Percentiles rank a stretch among this genome's conserved stretches.
Conservation (phyloP, 2,329 filamentous ascomycete species). For the Rhynchosporium agropyri region DNA sequence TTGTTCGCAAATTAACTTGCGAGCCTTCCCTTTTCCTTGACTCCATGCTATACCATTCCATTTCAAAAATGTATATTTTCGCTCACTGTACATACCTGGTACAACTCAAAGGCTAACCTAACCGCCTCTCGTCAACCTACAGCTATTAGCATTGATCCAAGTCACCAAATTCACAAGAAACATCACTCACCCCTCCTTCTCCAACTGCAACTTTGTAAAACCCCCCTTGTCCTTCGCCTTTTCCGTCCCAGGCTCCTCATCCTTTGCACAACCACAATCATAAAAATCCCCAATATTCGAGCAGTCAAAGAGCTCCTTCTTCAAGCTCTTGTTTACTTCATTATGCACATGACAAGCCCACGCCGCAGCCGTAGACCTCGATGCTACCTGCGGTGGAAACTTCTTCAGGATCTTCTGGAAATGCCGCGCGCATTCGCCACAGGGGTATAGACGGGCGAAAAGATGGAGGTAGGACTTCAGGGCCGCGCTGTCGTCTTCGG, state of each 20-base stretch:
- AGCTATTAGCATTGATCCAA: conserved; percentile 26
- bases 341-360: conserved; percentile 73
- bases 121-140: conserved; percentile 33
- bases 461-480: conserved; percentile 67
- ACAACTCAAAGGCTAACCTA: conserved; percentile 12
- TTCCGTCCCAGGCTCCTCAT: conserved; percentile 61
- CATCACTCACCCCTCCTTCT: conserved; percentile 39
- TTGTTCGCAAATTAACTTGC: not conserved
- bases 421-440: conserved; percentile 69
- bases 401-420: conserved; percentile 64
- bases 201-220: conserved; percentile 41
- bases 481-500: conserved; percentile 61
- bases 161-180: not conserved
- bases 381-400: conserved; percentile 67
- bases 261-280: conserved; percentile 72
- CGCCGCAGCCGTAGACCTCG: conserved; percentile 63
- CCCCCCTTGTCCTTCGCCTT: conserved; percentile 38
- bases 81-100: conserved; percentile 17
- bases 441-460: conserved; percentile 70
- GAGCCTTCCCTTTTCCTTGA: conserved; percentile 4
- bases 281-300: conserved; percentile 70
- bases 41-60: conserved; percentile 21
- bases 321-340: conserved; percentile 64
- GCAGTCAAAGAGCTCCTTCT: conserved; percentile 66
- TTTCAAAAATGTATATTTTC: conserved; percentile 16